phyloP scores from a whole-genome alignment of 768 basidiomycete species.

The Boletus pseudopeckii region DNA sequence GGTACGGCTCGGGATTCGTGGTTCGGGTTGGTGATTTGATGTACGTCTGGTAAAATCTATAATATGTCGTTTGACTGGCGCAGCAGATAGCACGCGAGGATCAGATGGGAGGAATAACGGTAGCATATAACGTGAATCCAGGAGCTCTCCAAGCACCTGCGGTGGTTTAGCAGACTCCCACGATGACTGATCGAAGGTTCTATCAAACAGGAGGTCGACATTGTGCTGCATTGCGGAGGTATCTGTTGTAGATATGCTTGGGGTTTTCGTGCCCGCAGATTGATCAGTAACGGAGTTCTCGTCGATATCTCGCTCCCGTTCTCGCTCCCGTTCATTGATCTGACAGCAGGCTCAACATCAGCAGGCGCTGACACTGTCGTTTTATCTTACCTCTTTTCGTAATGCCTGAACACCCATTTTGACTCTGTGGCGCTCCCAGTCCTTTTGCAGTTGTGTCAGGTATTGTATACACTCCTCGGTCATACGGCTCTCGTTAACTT shows the following conservation, averaged over 20 bases:
- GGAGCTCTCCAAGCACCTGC: slow-evolving; percentile 81
- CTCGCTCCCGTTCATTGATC: slow-evolving; percentile 68
- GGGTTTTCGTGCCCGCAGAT: slow-evolving; percentile 29
- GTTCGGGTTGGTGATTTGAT: slow-evolving; percentile 24
- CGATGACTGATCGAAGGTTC: slow-evolving; percentile 52
- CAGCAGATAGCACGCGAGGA: slow-evolving; percentile 70
- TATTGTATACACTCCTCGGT: slow-evolving; percentile 95
- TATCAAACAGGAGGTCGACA: slow-evolving; percentile 83
- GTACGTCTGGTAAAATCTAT: slow-evolving; percentile 14
- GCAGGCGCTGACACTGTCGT: neutral
- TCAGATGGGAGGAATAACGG: slow-evolving; percentile 82
- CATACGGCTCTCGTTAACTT: slow-evolving; percentile 90
- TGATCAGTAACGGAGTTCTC: slow-evolving; percentile 39
- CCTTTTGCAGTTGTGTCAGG: slow-evolving; percentile 90
- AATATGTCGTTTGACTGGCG: slow-evolving; percentile 45
- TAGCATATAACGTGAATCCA: slow-evolving; percentile 93
- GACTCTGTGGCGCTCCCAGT: slow-evolving; percentile 92
- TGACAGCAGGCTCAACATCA: slow-evolving; percentile 25
- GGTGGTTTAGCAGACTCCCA: slow-evolving; percentile 82
- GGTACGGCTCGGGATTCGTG: slow-evolving; percentile 39
- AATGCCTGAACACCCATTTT: slow-evolving; percentile 83
- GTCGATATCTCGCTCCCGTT: slow-evolving; percentile 39
- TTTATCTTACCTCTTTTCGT: slow-evolving; percentile 64
- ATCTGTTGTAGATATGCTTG: slow-evolving; percentile 34
- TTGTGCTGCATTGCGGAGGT: slow-evolving; percentile 43